Evolutionary conservation across 257 asterid species (phyloP), one percentile per base, ranked within the genome.

Genomic region (Rhazya stricta): DNA sequence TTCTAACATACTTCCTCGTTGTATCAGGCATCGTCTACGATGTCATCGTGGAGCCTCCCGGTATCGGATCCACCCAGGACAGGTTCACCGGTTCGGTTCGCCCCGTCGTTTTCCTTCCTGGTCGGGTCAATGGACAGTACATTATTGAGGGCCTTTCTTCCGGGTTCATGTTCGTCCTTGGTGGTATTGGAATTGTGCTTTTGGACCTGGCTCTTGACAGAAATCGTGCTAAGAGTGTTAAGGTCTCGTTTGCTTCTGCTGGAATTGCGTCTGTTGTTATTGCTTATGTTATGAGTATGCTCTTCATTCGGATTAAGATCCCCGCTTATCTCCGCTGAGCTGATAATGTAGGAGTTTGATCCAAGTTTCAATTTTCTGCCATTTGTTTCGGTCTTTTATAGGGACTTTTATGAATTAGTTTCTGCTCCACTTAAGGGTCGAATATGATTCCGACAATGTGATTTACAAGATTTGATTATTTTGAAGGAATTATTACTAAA

Each of bases 61-160:
- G 97, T 69, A 95, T 92, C 83, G 97, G 97, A 84, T 94, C 97
- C 79, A 85, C 92, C 1, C 97, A 92, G 85, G 99, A 94, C 75
- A 92, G 84, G 3, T 41, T 27, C 78, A 94, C 97, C 21, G 97
- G 98, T 29, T 69, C 97, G 3, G 96, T 94, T 76, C 77, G 79
- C 27, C 99, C 97, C 23, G 99, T 92, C 32, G 99, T 94, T 4
- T 94, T 91, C 84, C 76, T 94, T 13, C 87, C 88, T 13, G 98
- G 99, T 63, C 88, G 99, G 83, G 97, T 94, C 83, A 94, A 94
- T 72, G 96, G 98, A 1, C 97, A 92, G 88, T 94, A 89, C 85
- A 94, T 92, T 74, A 94, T 94, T 42, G 98, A 94, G 73, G 98
- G 99, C 0, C 82, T 92, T 18, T 89, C 97, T 0, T 92, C 97